Base-by-base conservation (phyloP, 2,329 filamentous ascomycete genomes). In the Dissoconium aciculare region DNA sequence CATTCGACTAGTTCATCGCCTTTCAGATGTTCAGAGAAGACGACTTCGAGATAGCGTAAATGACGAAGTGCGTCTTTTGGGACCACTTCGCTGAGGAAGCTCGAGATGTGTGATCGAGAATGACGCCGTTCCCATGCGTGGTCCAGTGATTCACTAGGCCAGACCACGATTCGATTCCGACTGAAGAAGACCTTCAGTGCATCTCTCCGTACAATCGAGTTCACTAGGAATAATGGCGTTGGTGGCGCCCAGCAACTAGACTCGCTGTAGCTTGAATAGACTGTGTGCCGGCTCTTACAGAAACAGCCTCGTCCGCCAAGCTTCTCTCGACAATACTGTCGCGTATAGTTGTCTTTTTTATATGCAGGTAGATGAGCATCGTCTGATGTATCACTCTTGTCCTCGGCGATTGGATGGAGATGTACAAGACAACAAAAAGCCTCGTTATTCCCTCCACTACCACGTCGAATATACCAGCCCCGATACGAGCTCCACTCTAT, bases 191-290 rank as follows among this genome's bases (percentile, higher is more conserved):
- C 19, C n/a, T n/a, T 23, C n/a, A 23, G 19, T 23, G 19, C 19
- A 23, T 23, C 19, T 8, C n/a, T 8, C n/a, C 19, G 19, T n/a
- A 23, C n/a, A 23, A 23, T 8, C 19, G 8, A 8, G 19, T 23
- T 23, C n/a, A 23, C 19, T n/a, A 23, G 19, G 19, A 23, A 23
- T 8, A 23, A 23, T n/a, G 19, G 19, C n/a, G 19, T 23, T 23
- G 19, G 19, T 8, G 19, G 19, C 8, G 8, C 19, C 19, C 19
- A 23, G 19, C 19, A 23, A 8, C 8, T 8, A 23, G n/a, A n/a
- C 19, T 23, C 19, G n/a, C 19, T 23, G 19, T 23, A 23, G 19
- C 19, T 23, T 8, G 19, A 23, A n/a, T 23, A 23, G 8, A 23
- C 19, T 23, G 19, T 8, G n/a, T 23, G 19, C 19, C 19, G 8